phyloP scores from a whole-genome alignment of 73 alveolate species.

The Paramecium biaurelia region DNA sequence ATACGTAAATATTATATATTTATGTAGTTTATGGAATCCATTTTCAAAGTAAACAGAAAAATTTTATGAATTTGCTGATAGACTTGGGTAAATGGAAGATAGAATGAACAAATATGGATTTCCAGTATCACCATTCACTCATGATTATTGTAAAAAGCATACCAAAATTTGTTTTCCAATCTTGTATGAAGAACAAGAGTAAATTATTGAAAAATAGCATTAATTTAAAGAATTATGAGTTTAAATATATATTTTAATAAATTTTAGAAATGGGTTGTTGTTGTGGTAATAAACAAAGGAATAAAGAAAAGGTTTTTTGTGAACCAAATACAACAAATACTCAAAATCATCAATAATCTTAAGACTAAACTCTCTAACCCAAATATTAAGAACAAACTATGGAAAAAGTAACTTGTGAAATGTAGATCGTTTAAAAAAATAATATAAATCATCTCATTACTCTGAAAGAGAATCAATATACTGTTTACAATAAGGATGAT shows the following conservation, averaged over 20 bases:
- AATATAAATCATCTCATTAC: neutral
- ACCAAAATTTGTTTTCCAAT: constrained; percentile 2
- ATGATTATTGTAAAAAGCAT: constrained; percentile 15
- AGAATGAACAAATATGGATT: constrained; percentile 20
- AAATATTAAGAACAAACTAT: neutral
- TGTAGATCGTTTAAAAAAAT: neutral
- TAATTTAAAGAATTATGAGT: neutral
- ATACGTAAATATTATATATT: neutral
- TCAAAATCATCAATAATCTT: neutral
- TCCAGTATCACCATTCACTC: constrained; percentile 26
- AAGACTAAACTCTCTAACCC: neutral
- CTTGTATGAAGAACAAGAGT: neutral
- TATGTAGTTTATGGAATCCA: constrained; percentile 55
- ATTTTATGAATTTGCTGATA: neutral
- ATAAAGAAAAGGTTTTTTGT: neutral
- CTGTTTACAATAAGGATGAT: constrained; percentile 18
- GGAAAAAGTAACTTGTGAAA: neutral
- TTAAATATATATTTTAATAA: neutral
- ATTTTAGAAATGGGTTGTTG: neutral
- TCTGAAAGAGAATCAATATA: neutral
- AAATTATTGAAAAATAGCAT: neutral
- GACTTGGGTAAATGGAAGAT: constrained; percentile 38
- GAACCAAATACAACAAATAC: neutral
- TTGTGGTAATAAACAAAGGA: neutral
- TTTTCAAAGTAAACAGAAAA: neutral